phyloP scores from a whole-genome alignment of 169 alveolate species.

The Eimeria sp. region DNA sequence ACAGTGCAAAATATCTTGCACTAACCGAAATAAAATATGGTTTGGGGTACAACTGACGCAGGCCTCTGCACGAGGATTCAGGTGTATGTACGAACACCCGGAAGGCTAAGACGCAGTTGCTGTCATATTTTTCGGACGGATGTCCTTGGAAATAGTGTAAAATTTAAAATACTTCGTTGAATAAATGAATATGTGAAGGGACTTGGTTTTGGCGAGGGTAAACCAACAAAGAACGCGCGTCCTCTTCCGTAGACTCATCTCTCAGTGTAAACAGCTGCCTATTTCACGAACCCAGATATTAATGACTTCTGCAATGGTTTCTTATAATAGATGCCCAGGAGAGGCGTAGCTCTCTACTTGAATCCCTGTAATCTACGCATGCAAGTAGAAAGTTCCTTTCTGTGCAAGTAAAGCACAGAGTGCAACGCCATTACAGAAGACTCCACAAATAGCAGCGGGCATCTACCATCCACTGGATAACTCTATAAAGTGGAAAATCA shows the following conservation, averaged over 20 bases:
- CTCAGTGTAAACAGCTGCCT: background rate
- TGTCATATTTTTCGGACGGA: background rate
- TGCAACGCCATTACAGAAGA: background rate
- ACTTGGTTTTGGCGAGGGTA: background rate
- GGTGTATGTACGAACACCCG: conserved; percentile 77
- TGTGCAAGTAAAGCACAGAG: too few relatives aligned
- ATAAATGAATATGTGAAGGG: background rate
- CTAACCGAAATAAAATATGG: conserved; percentile 69
- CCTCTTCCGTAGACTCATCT: background rate
- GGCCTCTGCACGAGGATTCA: background rate
- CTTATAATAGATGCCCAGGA: background rate
- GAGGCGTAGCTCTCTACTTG: background rate
- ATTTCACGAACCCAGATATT: background rate
- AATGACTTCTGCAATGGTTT: background rate
- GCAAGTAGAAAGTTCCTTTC: background rate
- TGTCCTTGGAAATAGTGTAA: background rate
- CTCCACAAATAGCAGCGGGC: background rate
- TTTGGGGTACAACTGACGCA: conserved; percentile 63
- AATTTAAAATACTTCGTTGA: background rate
- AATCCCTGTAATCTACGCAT: background rate
- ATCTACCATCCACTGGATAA: background rate
- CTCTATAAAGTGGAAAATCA: too few relatives aligned
- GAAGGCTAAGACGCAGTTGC: background rate
- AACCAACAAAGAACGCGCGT: background rate
- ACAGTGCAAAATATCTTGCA: conserved; percentile 56